Evolutionary conservation across 345 rosid genomes (phyloP), one percentile per base, ranked within the genome.

Genomic region (Streptanthus diversifolius): DNA sequence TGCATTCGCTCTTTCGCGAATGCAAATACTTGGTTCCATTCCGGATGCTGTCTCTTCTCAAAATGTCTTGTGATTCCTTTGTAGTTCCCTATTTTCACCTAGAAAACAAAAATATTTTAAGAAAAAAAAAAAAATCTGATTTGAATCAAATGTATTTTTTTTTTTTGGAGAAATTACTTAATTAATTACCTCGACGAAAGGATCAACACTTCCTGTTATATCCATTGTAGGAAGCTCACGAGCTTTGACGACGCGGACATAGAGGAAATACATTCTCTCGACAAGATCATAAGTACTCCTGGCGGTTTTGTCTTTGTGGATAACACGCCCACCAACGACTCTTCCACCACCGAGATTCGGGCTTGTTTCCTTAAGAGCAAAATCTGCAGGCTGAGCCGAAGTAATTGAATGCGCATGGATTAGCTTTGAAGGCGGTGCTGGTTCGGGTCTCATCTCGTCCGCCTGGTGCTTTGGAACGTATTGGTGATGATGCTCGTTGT

Each of bases 11-110:
- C 98, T 80, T 89, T 92, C 0, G 98, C 88, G 65, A 95, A 95
- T 19, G 99, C 97, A 81, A 95, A 95, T 41, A 95, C 99, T 85
- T 88, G 96, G 77, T 83, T 87, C 99, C 99, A 95, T 81, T 90
- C 97, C 0, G 98, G 98, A 53, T 95, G 90, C 3, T 86, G 83
- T 72, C 83, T 95, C 66, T 88, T 90, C 87, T 92, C 97, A 53
- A 83, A 92, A 76, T 95, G 93, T 77, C 85, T 84, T 17, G 99
- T 95, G 33, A 89, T 92, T 14, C 98, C 99, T 80, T 81, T 90
- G 75, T 92, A 95, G 75, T 95, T 95, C 24, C 99, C 99, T 48
- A 92, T 78, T 82, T 57, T 90, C 29, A 92, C 93, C 80, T 95
- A 49, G 7, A 48, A n/a, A 62, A 10, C 5, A 70, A 14, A 14